Evolutionary conservation across 495 filamentous ascomycete genomes (phyloP).

Genomic region (Penicillium coffeae): DNA sequence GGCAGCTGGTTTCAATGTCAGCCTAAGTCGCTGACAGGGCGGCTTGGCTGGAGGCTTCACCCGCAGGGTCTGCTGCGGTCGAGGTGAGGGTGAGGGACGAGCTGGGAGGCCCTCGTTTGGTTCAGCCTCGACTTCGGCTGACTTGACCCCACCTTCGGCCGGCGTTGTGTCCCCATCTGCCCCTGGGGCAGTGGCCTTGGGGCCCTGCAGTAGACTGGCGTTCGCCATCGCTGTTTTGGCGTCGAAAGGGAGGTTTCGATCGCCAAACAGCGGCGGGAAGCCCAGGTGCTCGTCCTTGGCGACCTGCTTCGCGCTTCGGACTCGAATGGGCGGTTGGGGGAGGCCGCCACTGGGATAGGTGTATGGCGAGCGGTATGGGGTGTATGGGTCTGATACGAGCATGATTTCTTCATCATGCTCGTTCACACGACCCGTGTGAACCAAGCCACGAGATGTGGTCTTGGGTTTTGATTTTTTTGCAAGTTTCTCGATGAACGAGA

Average conservation of each 20-base stretch:
- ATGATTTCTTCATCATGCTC: constrained; percentile 32
- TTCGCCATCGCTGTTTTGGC: constrained; percentile 7
- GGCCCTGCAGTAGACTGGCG: constrained; percentile 2
- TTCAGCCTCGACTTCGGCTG: too few relatives aligned
- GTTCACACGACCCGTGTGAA: constrained; percentile 32
- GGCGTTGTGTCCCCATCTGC: too few relatives aligned
- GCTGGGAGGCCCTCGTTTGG: too few relatives aligned
- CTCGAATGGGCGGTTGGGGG: constrained; percentile 29
- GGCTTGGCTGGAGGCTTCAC: background rate
- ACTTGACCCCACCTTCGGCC: too few relatives aligned
- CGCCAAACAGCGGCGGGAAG: constrained; percentile 38
- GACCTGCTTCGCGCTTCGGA: constrained; percentile 26
- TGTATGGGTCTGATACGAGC: constrained; percentile 18
- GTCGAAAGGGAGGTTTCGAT: constrained; percentile 33
- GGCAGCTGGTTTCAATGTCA: constrained; percentile 1
- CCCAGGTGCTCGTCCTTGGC: constrained; percentile 32
- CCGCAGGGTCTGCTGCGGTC: background rate
- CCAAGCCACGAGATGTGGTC: constrained; percentile 32
- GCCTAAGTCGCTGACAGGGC: background rate
- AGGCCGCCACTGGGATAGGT: constrained; percentile 28
- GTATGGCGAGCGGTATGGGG: constrained; percentile 26
- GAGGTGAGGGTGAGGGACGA: too few relatives aligned
- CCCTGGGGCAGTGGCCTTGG: background rate
- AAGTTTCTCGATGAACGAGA: constrained; percentile 6
- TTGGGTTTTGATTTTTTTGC: constrained; percentile 15